phyloP scores from a whole-genome alignment of 768 basidiomycete species.

The Cystofilobasidium bisporidii region DNA sequence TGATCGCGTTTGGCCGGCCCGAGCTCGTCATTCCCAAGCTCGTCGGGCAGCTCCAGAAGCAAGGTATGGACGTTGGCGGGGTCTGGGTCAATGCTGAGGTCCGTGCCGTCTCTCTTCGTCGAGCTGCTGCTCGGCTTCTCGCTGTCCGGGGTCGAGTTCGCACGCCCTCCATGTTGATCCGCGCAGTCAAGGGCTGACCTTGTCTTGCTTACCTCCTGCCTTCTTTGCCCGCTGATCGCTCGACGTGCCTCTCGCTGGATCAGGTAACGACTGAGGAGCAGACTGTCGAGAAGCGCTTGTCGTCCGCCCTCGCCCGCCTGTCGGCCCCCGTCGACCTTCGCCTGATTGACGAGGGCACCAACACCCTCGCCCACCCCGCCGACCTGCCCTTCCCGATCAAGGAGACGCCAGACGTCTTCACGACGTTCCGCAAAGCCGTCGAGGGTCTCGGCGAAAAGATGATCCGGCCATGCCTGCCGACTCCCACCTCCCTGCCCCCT shows the following conservation, averaged over 20 bases:
- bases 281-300: conserved; percentile 29
- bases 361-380: conserved; percentile 36
- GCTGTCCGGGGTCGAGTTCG: too few relatives aligned
- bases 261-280: conserved; percentile 32
- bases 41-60: conserved; percentile 34
- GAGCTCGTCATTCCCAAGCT: conserved; percentile 39
- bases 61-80: conserved; percentile 36
- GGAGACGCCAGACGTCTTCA: conserved; percentile 40
- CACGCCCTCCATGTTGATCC: too few relatives aligned
- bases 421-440: conserved; percentile 43
- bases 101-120: conserved; percentile 14
- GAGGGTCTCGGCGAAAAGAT: conserved; percentile 41
- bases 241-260: conserved; percentile 12
- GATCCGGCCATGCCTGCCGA: conserved; percentile 36
- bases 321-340: conserved; percentile 20
- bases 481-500: conserved; percentile 27
- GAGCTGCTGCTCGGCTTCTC: conserved; percentile 25
- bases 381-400: conserved; percentile 40
- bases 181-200: too few relatives aligned
- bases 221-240: too few relatives aligned
- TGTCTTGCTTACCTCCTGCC: too few relatives aligned
- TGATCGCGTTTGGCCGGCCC: conserved; percentile 41
- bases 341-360: conserved; percentile 32
- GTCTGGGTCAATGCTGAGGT: conserved; percentile 41
- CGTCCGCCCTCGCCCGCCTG: background rate